phyloP scores from a whole-genome alignment of 164 flowering plant genomes.

The Hamamelis virginiana region DNA sequence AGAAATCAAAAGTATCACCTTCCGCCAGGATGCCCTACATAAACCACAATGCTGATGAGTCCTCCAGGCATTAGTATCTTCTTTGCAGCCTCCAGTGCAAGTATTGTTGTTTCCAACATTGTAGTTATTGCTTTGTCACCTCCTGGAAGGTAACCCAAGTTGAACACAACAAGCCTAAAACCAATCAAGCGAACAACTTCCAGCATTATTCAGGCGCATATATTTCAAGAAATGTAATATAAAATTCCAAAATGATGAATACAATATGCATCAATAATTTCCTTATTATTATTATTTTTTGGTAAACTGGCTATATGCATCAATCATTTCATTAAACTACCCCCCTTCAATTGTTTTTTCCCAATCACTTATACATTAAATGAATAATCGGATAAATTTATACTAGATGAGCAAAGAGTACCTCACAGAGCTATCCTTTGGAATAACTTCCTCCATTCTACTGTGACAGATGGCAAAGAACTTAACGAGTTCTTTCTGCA shows the following conservation, averaged over 20 bases:
- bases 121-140: conserved; percentile 80
- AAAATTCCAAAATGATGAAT: background rate
- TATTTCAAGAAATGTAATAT: background rate
- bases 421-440: conserved; percentile 56
- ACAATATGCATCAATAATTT: no score
- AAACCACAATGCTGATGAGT: conserved; percentile 72
- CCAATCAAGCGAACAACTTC: background rate
- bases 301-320: no score
- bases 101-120: conserved; percentile 54
- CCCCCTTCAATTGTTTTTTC: no score
- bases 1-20: conserved; percentile 41
- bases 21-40: conserved; percentile 93
- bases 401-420: conserved; percentile 29
- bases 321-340: no score
- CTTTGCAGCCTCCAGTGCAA: conserved; percentile 69
- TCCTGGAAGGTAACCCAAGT: conserved; percentile 97
- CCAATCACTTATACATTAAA: no score
- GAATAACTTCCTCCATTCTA: conserved; percentile 78
- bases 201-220: background rate
- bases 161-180: conserved; percentile 90
- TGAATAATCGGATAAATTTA: no score
- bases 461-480: conserved; percentile 75
- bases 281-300: no score
- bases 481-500: conserved; percentile 73
- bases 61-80: conserved; percentile 65